These are phyloP conservation scores for Cadophora malorum DNA, from an alignment of 2,329 filamentous ascomycete genomes.

Conservation along the genomic window DNA sequence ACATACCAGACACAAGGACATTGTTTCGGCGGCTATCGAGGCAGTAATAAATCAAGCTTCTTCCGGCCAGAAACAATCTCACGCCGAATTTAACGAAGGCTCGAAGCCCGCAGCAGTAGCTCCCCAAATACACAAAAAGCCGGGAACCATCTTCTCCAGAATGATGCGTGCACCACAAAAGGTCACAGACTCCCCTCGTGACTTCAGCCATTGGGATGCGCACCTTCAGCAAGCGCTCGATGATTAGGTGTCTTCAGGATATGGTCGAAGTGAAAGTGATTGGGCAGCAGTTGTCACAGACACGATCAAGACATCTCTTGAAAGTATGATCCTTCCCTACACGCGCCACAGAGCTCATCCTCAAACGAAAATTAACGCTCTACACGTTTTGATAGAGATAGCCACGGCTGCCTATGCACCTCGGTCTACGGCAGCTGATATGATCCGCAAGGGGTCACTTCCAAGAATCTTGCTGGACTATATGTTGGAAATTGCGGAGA, in stretches of 20 bases:
- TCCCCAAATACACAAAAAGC: background rate
- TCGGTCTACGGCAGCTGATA: background rate
- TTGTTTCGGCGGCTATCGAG: slow-evolving; percentile 16
- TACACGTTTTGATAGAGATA: slow-evolving; percentile 28
- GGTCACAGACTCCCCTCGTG: slow-evolving; percentile 5
- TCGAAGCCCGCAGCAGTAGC: background rate
- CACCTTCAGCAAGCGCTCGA: slow-evolving; percentile 3
- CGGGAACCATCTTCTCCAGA: slow-evolving; percentile 24
- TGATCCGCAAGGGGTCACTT: slow-evolving; percentile 15
- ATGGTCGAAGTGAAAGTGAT: background rate
- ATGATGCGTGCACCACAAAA: slow-evolving; percentile 27
- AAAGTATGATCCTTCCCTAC: slow-evolving; percentile 11
- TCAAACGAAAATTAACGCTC: slow-evolving; percentile 27
- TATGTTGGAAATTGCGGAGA: slow-evolving; percentile 22
- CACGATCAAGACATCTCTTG: background rate
- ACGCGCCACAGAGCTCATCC: slow-evolving; percentile 11
- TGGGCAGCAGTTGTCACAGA: slow-evolving; percentile 18
- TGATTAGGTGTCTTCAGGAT: background rate
- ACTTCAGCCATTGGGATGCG: slow-evolving; percentile 7
- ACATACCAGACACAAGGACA: slow-evolving; percentile 3
- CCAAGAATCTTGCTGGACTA: slow-evolving; percentile 15
- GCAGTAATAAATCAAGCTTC: slow-evolving; percentile 2
- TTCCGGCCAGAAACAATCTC: slow-evolving; percentile 15
- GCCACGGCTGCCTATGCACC: slow-evolving; percentile 25
- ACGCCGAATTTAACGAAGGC: slow-evolving; percentile 13